Percentiles rank a stretch among this genome's conserved stretches.
Conservation (phyloP, 352 stramenopile genomes). For the Elongisporangium senticosum region DNA sequence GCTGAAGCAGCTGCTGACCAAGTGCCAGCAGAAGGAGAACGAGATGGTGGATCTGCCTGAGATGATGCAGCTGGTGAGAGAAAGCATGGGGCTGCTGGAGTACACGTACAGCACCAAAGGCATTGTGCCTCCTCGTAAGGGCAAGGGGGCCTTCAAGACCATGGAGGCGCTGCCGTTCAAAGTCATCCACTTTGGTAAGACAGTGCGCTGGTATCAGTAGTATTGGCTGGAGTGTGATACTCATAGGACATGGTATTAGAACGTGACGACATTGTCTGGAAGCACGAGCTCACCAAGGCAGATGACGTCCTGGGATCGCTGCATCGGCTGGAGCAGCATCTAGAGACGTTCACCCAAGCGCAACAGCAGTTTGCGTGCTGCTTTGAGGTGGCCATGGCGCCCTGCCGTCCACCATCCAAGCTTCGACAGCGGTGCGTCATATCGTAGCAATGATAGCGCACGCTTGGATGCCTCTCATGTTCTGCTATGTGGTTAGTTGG, state of each 20-base stretch:
- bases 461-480: not conserved
- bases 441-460: not conserved
- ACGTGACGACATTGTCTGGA: slow-evolving; percentile 5
- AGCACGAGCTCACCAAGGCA: slow-evolving; percentile 4
- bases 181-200: slow-evolving; percentile 44
- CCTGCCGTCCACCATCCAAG: slow-evolving; percentile 61
- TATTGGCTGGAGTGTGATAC: not conserved
- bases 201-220: not conserved
- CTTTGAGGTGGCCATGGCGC: slow-evolving; percentile 49
- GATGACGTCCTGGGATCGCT: slow-evolving; percentile 44
- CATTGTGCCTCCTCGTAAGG: slow-evolving; percentile 47
- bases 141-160: slow-evolving; percentile 46
- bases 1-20: slow-evolving; percentile 56
- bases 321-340: slow-evolving; percentile 36
- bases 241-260: not conserved
- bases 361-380: slow-evolving; percentile 44
- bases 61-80: slow-evolving; percentile 27
- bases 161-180: slow-evolving; percentile 39
- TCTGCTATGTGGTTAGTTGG: slow-evolving; percentile 27
- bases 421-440: slow-evolving; percentile 43
- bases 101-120: slow-evolving; percentile 55
- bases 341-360: slow-evolving; percentile 33
- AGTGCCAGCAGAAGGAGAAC: slow-evolving; percentile 11
- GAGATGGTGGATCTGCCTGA: slow-evolving; percentile 4
- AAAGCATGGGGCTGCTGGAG: slow-evolving; percentile 43